Conservation (phyloP, 768 basidiomycete species). For the Lentinula aciculospora region DNA sequence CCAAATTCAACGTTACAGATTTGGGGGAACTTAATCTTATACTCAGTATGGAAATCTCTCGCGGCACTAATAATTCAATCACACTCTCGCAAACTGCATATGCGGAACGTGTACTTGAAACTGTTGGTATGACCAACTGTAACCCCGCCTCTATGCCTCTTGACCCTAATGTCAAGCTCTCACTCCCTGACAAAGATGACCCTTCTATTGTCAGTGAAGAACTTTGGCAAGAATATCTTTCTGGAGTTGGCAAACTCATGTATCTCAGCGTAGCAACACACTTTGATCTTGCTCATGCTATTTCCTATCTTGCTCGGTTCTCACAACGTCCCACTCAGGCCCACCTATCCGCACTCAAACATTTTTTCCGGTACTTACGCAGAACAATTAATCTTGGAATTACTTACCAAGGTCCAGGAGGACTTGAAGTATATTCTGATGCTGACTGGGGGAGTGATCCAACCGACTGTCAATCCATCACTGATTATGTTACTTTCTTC, state of each 20-base stretch:
- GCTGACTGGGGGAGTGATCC: constrained; percentile 21
- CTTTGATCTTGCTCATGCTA: constrained; percentile 27
- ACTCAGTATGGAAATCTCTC: constrained; percentile 18
- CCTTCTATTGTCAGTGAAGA: not conserved
- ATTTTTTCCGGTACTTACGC: constrained; percentile 28
- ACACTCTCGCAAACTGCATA: constrained; percentile 14
- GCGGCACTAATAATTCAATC: constrained; percentile 7
- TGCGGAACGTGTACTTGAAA: constrained; percentile 9
- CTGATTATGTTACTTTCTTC: constrained; percentile 26
- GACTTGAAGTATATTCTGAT: no score
- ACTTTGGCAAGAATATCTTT: constrained; percentile 14
- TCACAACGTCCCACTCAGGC: constrained; percentile 15
- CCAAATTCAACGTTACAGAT: constrained; percentile 12
- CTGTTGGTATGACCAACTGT: constrained; percentile 11
- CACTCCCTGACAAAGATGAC: not conserved
- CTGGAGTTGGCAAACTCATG: constrained; percentile 22
- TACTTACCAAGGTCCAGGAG: constrained; percentile 7
- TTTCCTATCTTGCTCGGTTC: constrained; percentile 23
- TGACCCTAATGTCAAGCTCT: constrained; percentile 11
- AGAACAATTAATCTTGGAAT: constrained; percentile 13
- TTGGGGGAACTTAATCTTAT: constrained; percentile 13
- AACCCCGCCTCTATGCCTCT: constrained; percentile 13
- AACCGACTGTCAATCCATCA: constrained; percentile 18
- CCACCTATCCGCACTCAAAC: constrained; percentile 30
- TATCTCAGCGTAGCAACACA: constrained; percentile 23